Evolutionary conservation across 139 green algal genomes (phyloP).

Genomic region (Tetradesmus lagerheimii): DNA sequence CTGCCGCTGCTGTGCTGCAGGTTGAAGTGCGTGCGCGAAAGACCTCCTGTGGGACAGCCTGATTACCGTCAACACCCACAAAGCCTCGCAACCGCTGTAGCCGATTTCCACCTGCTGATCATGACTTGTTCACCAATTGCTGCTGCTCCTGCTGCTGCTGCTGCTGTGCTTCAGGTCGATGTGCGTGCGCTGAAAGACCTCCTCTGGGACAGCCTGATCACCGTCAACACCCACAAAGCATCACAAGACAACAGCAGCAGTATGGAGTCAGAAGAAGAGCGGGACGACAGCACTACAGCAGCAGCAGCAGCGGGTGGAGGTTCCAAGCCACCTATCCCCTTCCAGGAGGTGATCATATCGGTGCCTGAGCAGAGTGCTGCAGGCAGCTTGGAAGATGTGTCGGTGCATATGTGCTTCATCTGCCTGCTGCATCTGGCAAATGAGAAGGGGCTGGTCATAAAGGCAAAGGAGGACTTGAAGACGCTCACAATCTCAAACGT

Average conservation of each 20-base stretch:
- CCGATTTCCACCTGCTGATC: too few relatives aligned
- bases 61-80: slow-evolving; percentile 13
- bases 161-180: slow-evolving; percentile 77
- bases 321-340: background rate
- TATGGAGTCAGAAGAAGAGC: background rate
- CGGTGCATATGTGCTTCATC: slow-evolving; percentile 97
- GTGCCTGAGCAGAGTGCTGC: slow-evolving; percentile 69
- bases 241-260: background rate
- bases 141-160: background rate
- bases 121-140: too few relatives aligned
- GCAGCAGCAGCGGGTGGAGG: background rate
- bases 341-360: slow-evolving; percentile 58
- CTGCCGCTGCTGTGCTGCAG: slow-evolving; percentile 51
- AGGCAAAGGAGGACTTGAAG: slow-evolving; percentile 27
- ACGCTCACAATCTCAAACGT: slow-evolving; percentile 40
- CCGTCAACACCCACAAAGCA: background rate
- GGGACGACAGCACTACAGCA: background rate
- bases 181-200: slow-evolving; percentile 85
- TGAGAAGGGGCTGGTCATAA: slow-evolving; percentile 85
- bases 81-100: too few relatives aligned
- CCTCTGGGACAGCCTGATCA: slow-evolving; percentile 76
- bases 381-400: slow-evolving; percentile 77
- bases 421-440: slow-evolving; percentile 98
- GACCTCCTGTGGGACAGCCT: slow-evolving; percentile 80
- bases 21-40: slow-evolving; percentile 88